A percentile compares a stretch with the other conserved stretches of the same genome.
These are phyloP conservation scores for Immersiella caudata DNA, from an alignment of 495 filamentous ascomycete species.

Conservation along the genomic window DNA sequence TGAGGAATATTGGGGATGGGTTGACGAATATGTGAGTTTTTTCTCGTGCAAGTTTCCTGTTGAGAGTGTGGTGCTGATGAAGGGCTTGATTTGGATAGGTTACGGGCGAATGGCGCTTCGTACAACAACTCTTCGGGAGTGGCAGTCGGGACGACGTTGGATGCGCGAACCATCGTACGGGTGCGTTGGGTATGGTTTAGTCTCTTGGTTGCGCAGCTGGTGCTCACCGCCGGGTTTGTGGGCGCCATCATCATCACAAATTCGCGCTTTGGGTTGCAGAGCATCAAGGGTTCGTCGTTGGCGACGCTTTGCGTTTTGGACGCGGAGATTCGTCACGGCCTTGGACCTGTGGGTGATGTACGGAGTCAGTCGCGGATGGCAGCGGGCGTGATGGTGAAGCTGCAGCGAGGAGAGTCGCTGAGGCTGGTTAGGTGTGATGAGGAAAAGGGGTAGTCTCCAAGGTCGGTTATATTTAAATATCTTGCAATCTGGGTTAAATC, in stretches of 20 bases:
- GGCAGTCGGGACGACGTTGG: background rate
- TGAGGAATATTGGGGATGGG: slow-evolving; percentile 5
- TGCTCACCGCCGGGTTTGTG: slow-evolving; percentile 1
- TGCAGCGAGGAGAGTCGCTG: too few species aligned
- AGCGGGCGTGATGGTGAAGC: too few species aligned
- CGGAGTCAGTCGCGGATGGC: background rate
- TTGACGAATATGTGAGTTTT: slow-evolving; percentile 16
- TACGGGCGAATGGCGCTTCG: slow-evolving; percentile 3
- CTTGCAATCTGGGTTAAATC: too few species aligned
- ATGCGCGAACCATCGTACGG: background rate
- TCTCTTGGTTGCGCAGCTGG: slow-evolving; percentile 5
- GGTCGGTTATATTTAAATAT: too few species aligned
- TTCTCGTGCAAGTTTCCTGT: background rate
- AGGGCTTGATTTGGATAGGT: background rate
- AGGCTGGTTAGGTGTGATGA: too few species aligned
- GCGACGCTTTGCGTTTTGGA: slow-evolving; percentile 4
- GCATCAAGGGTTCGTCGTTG: slow-evolving; percentile 4
- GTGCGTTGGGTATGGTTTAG: slow-evolving; percentile 7
- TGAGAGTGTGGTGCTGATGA: background rate
- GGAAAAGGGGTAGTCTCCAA: too few species aligned
- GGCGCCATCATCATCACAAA: background rate
- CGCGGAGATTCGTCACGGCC: background rate
- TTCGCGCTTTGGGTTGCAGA: background rate
- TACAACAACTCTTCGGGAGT: slow-evolving; percentile 1
- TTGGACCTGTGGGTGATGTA: slow-evolving; percentile 4